Conservation (phyloP, 768 basidiomycete species). For the Phallus indusiatus region DNA sequence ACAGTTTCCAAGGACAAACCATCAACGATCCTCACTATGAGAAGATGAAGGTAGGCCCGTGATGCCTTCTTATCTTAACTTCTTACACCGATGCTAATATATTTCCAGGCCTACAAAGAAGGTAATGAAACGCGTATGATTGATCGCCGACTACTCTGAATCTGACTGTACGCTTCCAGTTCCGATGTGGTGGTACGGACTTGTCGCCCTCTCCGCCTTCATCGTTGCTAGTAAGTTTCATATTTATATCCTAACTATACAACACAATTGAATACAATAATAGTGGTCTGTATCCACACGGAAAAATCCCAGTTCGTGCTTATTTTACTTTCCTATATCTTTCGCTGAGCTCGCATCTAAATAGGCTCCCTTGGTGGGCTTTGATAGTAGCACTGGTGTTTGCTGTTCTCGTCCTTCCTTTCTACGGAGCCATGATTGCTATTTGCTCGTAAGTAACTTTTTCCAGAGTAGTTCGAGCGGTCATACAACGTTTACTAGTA, state of each 20-base stretch:
- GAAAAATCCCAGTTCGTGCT: neutral
- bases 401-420: conserved; percentile 24
- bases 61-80: neutral
- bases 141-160: neutral
- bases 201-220: neutral
- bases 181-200: neutral
- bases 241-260: neutral
- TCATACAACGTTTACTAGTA: neutral
- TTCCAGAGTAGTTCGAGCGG: neutral
- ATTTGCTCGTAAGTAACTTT: neutral
- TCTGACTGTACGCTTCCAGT: neutral
- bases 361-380: conserved; percentile 46
- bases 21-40: neutral
- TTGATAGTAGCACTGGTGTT: conserved; percentile 47
- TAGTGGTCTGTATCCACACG: neutral
- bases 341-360: neutral
- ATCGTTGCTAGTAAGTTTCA: neutral
- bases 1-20: neutral
- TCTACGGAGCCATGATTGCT: neutral
- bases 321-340: neutral
- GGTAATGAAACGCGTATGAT: neutral
- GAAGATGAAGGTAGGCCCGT: neutral
- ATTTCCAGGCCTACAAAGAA: neutral
- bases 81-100: neutral
- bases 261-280: neutral